Evolutionary conservation across 805 yeast genomes (phyloP).

Genomic region (Cyberlindnera suaveolens): DNA sequence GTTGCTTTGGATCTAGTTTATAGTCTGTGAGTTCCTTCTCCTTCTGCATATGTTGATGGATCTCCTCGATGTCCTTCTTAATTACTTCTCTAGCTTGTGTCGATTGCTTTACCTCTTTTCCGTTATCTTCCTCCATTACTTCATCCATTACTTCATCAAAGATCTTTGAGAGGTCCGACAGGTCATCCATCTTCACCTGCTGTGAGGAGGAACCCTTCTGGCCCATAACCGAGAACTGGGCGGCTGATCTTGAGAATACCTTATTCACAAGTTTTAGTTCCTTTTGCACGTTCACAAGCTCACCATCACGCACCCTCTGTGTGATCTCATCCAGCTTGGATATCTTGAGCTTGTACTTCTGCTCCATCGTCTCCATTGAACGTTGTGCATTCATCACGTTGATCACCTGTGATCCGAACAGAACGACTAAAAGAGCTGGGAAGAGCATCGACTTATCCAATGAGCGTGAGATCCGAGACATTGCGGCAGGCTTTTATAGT

Average conservation of each 20-base stretch:
- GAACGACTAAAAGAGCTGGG: conserved; percentile 35
- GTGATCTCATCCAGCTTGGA: conserved; percentile 33
- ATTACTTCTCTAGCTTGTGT: conserved; percentile 4
- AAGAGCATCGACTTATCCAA: conserved; percentile 31
- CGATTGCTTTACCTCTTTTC: too few species aligned
- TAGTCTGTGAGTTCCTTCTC: conserved; percentile 24
- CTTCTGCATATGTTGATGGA: conserved; percentile 24
- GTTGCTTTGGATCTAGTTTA: conserved; percentile 27
- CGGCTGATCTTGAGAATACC: conserved; percentile 20
- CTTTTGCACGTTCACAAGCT: conserved; percentile 31
- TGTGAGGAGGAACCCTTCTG: background rate
- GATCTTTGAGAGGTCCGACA: background rate
- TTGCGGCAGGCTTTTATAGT: background rate
- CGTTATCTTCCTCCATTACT: background rate
- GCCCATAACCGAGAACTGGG: background rate
- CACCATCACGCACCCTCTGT: conserved; percentile 30
- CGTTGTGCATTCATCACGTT: conserved; percentile 38
- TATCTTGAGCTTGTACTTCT: conserved; percentile 32
- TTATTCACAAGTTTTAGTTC: conserved; percentile 35
- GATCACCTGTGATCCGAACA: conserved; percentile 42
- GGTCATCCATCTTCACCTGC: background rate
- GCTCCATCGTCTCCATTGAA: conserved; percentile 32
- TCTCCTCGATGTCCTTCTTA: conserved; percentile 9
- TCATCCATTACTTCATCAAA: background rate
- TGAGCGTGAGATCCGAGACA: conserved; percentile 10